Evolutionary conservation across 2,329 filamentous ascomycete genomes (phyloP).

Genomic region (Orbilia brochopaga): DNA sequence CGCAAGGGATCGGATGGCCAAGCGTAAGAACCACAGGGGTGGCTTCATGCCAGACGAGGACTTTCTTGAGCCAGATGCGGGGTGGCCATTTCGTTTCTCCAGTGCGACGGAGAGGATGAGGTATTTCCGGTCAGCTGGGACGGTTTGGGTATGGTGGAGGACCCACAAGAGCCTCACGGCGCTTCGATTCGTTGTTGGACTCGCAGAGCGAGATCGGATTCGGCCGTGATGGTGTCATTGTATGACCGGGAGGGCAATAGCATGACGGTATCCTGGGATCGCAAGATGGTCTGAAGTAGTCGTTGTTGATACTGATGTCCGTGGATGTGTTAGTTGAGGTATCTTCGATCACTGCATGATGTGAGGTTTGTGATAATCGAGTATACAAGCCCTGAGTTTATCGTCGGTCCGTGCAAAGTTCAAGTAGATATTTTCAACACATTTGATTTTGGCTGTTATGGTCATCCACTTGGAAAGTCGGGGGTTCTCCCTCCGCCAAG

Average conservation of each 20-base stretch:
- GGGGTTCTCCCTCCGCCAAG: constrained; percentile 51
- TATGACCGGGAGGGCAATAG: background rate
- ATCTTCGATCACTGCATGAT: no score
- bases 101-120: constrained; percentile 26
- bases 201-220: background rate
- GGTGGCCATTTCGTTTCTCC: background rate
- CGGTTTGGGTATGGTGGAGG: background rate
- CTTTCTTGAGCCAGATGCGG: background rate
- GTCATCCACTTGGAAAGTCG: constrained; percentile 49
- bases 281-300: no score
- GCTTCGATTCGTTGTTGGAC: background rate
- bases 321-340: no score
- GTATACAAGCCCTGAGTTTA: no score
- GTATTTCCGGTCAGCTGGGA: constrained; percentile 24
- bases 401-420: no score
- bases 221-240: background rate
- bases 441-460: constrained; percentile 43
- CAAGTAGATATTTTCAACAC: no score
- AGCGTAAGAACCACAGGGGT: background rate
- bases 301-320: no score
- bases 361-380: no score
- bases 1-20: background rate
- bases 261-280: background rate
- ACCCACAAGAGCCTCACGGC: constrained; percentile 5
- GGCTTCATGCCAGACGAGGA: background rate